Evolutionary conservation across 1,284 basidiomycete genomes (phyloP), one percentile per base, ranked within the genome.

Genomic region (Microbotryum lychnidis-dioicae): DNA sequence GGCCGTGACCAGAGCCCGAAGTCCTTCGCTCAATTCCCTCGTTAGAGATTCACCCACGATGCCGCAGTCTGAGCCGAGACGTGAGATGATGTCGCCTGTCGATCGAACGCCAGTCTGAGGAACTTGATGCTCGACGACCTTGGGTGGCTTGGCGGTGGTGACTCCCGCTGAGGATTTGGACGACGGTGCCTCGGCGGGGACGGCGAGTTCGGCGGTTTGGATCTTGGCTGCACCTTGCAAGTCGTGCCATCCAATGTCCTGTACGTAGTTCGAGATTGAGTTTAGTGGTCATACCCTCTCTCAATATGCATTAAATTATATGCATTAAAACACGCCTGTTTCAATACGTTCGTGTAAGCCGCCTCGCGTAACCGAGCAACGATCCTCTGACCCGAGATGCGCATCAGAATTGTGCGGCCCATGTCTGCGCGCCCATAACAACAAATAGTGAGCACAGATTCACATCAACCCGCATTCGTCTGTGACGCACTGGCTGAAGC

Each of bases 11-110:
- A 91, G 75, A 0, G 91, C 86, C 58, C 91, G 82, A 42, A 96
- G 77, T 14, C 91, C 92, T 74, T 97, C 92, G 18, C 89, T 91
- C 47, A 97, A 80, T 69, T 97, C 93, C 73, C 88, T 85, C 0
- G 92, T 96, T 5, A 97, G 82, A 59, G 87, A 89, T 49, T 97
- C 94, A 48, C 96, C 96, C 48, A 98, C 89, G 65, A 98, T 89
- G 71, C 85, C 91, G 12, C 90, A 89, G 74, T 98, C 94, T 7
- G 88, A 87, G 62, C 88, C 93, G 46, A 98, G 81, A 51, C 94
- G 79, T 73, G 90, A 93, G 49, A 98, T 80, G 12, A 97, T 88
- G 73, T 98, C 96, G 16, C 94, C 96, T 61, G 93, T 91, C 0
- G 91, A 91, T 50, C 84, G 84, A 75, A 97, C 92, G 4, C 94